A percentile compares a stretch with the other conserved stretches of the same genome.
These are phyloP conservation scores for Curvularia hawaiiensis DNA, from an alignment of 2,329 filamentous ascomycete genomes.

Conservation along the genomic window DNA sequence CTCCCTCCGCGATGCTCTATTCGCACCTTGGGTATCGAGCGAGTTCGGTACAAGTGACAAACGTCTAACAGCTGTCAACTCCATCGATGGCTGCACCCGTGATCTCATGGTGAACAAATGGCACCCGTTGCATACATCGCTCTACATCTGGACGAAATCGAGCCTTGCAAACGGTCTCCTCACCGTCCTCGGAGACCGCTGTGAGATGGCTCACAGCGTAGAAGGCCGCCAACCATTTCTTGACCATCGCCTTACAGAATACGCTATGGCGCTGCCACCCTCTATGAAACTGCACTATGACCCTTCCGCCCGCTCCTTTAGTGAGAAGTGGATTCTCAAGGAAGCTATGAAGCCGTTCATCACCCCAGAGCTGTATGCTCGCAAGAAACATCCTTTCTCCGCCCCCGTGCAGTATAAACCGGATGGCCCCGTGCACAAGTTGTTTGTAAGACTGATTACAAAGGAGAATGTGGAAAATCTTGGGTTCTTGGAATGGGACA, in stretches of 20 bases:
- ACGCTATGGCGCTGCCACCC: constrained; percentile 47
- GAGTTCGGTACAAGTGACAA: constrained; percentile 23
- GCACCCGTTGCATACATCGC: constrained; percentile 33
- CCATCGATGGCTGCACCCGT: constrained; percentile 35
- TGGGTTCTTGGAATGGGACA: constrained; percentile 29
- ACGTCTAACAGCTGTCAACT: constrained; percentile 19
- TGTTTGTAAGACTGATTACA: constrained; percentile 37
- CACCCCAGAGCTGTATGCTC: constrained; percentile 57
- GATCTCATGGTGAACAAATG: constrained; percentile 27
- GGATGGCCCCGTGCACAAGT: constrained; percentile 52
- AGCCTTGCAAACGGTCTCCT: constrained; percentile 45
- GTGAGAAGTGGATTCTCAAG: constrained; percentile 60
- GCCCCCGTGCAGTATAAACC: constrained; percentile 52
- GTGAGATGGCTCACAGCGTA: constrained; percentile 52
- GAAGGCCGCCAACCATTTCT: constrained; percentile 51
- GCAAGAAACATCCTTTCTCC: constrained; percentile 57
- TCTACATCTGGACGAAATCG: constrained; percentile 33
- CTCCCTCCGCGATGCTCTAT: constrained; percentile 14
- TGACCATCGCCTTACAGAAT: constrained; percentile 49
- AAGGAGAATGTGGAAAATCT: constrained; percentile 34
- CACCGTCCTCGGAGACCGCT: constrained; percentile 52
- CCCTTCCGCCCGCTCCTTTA: constrained; percentile 17
- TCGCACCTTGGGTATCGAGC: constrained; percentile 14
- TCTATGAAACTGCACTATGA: constrained; percentile 46
- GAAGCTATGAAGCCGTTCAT: constrained; percentile 58